Evolutionary conservation across 164 flowering plant species (phyloP).

Genomic region (Houttuynia cordata): DNA sequence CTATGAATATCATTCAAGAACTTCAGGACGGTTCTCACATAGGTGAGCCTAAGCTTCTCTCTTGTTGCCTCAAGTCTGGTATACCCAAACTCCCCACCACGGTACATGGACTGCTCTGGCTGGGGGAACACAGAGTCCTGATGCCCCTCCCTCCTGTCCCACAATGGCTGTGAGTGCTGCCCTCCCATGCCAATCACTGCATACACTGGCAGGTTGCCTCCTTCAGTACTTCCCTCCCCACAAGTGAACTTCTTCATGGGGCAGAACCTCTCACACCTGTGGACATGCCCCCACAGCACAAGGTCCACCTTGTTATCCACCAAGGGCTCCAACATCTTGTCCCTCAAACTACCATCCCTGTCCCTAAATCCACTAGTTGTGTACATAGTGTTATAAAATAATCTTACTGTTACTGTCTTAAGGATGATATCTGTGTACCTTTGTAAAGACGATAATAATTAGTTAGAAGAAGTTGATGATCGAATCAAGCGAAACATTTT

Average conservation of each 20-base stretch:
- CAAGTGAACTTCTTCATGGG: conserved; percentile 80
- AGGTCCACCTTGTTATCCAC: conserved; percentile 74
- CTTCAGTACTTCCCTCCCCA: conserved; percentile 30
- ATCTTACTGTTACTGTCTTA: too few species aligned
- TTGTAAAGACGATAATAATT: too few species aligned
- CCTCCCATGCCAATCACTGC: conserved; percentile 97
- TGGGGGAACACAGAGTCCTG: conserved; percentile 75
- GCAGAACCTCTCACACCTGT: conserved; percentile 91
- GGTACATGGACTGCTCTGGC: conserved; percentile 56
- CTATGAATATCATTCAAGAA: too few species aligned
- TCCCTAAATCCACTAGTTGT: conserved; percentile 55
- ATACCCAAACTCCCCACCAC: conserved; percentile 90
- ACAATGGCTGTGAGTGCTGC: conserved; percentile 89
- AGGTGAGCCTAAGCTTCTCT: conserved; percentile 62
- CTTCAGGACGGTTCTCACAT: conserved; percentile 83
- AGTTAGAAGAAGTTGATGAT: too few species aligned
- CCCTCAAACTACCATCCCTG: conserved; percentile 49
- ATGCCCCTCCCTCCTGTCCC: conserved; percentile 78
- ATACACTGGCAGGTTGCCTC: conserved; percentile 49
- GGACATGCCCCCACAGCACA: conserved; percentile 97
- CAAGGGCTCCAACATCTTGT: conserved; percentile 49
- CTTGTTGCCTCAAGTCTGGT: conserved; percentile 65
- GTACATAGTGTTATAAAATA: too few species aligned
- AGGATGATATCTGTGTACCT: too few species aligned
- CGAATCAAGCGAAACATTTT: too few species aligned